Percentiles rank a stretch among this genome's conserved stretches.
phyloP scores from a whole-genome alignment of 1,284 basidiomycete genomes.

The Cutaneotrichosporon cutaneum region DNA sequence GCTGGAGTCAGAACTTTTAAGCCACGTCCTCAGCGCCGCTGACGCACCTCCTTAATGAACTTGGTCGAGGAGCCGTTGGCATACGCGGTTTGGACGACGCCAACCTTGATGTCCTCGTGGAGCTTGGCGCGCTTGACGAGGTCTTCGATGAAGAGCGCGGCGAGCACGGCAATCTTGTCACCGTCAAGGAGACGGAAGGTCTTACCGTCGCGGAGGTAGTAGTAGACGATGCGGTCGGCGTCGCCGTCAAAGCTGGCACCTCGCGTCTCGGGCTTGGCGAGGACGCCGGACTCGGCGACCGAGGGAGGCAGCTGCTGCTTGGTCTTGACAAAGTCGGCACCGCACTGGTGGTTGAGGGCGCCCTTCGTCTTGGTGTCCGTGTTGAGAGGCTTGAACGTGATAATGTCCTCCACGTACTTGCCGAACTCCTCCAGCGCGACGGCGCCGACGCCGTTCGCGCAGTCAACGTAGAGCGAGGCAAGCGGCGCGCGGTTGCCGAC shows the following conservation, averaged over 20 bases:
- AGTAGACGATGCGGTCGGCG: conserved; percentile 95
- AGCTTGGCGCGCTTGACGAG: conserved; percentile 81
- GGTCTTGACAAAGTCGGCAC: conserved; percentile 97
- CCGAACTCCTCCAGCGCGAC: conserved; percentile 63
- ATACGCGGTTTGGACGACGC: conserved; percentile 97
- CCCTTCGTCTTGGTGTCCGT: conserved; percentile 66
- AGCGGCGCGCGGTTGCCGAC: conserved; percentile 62
- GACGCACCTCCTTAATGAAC: conserved; percentile 73
- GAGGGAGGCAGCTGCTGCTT: conserved; percentile 72
- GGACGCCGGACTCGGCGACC: conserved; percentile 51
- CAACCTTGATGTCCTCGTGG: conserved; percentile 65
- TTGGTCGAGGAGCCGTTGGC: conserved; percentile 97
- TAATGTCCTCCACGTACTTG: conserved; percentile 50
- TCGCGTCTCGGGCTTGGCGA: conserved; percentile 68
- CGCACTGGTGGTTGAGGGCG: conserved; percentile 81
- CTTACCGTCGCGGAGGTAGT: conserved; percentile 66
- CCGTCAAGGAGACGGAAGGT: conserved; percentile 93
- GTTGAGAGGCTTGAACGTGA: conserved; percentile 61
- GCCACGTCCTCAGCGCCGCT: not conserved
- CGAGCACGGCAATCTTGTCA: conserved; percentile 95
- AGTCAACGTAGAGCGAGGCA: conserved; percentile 72
- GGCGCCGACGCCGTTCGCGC: conserved; percentile 96
- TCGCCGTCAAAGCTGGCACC: conserved; percentile 96
- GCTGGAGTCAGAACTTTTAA: conserved; percentile 23
- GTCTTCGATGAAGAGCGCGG: conserved; percentile 89